Base-by-base conservation (phyloP, 139 green algal species). In the Chlamydomonas applanata region DNA sequence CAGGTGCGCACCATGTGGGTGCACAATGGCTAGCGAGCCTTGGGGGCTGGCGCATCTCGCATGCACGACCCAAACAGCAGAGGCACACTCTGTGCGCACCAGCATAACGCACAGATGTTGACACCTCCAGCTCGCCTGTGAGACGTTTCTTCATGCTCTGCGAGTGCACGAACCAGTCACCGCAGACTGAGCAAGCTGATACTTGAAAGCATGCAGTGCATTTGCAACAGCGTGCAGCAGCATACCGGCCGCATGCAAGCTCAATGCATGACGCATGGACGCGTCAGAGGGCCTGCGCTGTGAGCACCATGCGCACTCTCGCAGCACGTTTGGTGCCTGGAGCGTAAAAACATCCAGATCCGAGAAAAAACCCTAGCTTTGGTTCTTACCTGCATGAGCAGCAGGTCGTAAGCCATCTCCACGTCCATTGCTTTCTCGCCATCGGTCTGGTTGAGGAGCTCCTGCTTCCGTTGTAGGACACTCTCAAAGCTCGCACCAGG, bases 371-470 rank as follows among this genome's bases (percentile, higher is more conserved):
- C 22, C 53, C 20, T 25, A 33, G 53, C 24, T 11, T 25, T 62
- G 53, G 24, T 17, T 4, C 33, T 49, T 3, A 73, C 67, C 67
- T 73, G 82, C 88, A 94, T 94, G 62, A 96, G 86, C 5, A 96
- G 72, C 27, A 91, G 70, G 62, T 96, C 90, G 69, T 93, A 94
- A 1, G 90, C 90, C 4, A 76, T 65, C 61, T 93, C 88, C 27
- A 93, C 65, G 83, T 94, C 61, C 68, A 72, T 63, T 1, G 59
- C 33, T 35, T 74, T 74, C 1, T 88, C 77, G 53, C 73, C 46
- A 34, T 87, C 74, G 0, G 54, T 59, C 5, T 73, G 56, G 13
- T 44, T 27, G 2, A 92, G 56, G 64, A 87, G 78, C 34, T 80
- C 79, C 66, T 91, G 87, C 66, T 94, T 94, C 3, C 77, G 79